These are phyloP conservation scores for Magnaporthales sp. DNA, from an alignment of 2,329 filamentous ascomycete genomes.

Conservation along the genomic window DNA sequence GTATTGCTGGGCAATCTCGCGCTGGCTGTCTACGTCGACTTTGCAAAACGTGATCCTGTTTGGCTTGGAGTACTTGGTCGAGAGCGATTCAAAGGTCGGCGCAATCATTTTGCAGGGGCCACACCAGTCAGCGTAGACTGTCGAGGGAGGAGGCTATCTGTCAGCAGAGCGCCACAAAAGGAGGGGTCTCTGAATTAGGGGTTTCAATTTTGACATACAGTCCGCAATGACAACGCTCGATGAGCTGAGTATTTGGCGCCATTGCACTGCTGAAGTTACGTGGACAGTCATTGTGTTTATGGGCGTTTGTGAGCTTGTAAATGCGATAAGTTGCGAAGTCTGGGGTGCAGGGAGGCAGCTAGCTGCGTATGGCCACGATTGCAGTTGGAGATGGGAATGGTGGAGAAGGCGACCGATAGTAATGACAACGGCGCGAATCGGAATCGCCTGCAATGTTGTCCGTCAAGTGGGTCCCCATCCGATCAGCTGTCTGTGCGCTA, in stretches of 20 bases:
- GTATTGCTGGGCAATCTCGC: constrained; percentile 68
- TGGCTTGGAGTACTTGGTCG: constrained; percentile 69
- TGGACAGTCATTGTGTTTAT: constrained; percentile 35
- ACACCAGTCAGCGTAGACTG: constrained; percentile 95
- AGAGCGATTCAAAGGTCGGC: constrained; percentile 78
- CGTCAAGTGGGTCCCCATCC: not conserved
- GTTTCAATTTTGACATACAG: constrained; percentile 52
- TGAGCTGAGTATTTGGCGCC: constrained; percentile 60
- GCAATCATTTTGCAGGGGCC: constrained; percentile 89
- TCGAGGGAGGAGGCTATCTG: constrained; percentile 11
- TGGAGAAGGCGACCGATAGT: not conserved
- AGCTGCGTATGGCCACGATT: not conserved
- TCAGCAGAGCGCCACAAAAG: constrained; percentile 3
- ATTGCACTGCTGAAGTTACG: constrained; percentile 61
- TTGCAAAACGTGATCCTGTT: constrained; percentile 84
- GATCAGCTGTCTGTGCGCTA: not conserved
- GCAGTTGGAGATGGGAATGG: constrained; percentile 5
- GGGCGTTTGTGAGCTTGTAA: not conserved
- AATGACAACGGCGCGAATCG: not conserved
- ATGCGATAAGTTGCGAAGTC: not conserved
- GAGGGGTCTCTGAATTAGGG: not conserved
- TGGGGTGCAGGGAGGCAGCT: not conserved
- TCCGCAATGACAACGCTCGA: constrained; percentile 80
- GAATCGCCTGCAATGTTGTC: not conserved
- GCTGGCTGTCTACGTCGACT: constrained; percentile 80